These are phyloP conservation scores for Astragalus glycyphyllos DNA, from an alignment of 306 rosid genomes.

Conservation along the genomic window DNA sequence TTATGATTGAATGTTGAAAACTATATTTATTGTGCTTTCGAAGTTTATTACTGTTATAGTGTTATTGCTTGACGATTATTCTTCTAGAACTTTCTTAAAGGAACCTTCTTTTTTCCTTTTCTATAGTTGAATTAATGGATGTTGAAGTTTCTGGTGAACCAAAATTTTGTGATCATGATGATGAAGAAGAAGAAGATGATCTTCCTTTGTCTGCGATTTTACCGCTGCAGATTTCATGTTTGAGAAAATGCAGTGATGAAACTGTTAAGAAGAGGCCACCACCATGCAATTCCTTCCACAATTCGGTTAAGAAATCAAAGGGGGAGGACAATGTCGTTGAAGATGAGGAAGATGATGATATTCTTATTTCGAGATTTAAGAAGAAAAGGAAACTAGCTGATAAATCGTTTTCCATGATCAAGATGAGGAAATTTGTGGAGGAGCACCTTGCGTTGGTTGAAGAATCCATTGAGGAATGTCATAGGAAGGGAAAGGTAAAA, in stretches of 20 bases:
- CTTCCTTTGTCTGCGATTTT: background rate
- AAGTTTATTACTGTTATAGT: no score
- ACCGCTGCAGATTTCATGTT: background rate
- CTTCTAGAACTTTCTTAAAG: no score
- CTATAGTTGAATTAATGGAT: background rate
- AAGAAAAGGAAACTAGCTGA: background rate
- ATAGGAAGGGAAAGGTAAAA: background rate
- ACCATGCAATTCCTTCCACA: no score
- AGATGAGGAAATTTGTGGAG: background rate
- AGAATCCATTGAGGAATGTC: slow-evolving; percentile 10
- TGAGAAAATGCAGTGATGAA: slow-evolving; percentile 12
- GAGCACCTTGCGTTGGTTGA: slow-evolving; percentile 37
- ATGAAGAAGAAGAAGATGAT: background rate
- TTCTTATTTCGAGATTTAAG: background rate
- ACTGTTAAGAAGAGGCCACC: background rate
- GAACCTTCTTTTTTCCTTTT: background rate
- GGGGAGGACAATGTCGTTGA: no score
- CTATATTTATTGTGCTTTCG: no score
- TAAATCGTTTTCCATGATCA: background rate
- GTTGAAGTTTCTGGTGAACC: slow-evolving; percentile 27
- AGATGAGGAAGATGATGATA: slow-evolving; percentile 5
- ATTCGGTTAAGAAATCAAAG: slow-evolving; percentile 20
- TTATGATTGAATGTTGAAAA: no score
- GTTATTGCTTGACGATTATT: no score
- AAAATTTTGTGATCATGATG: background rate